These are phyloP conservation scores for Talaromyces borbonicus DNA, from an alignment of 495 filamentous ascomycete species.

Conservation along the genomic window DNA sequence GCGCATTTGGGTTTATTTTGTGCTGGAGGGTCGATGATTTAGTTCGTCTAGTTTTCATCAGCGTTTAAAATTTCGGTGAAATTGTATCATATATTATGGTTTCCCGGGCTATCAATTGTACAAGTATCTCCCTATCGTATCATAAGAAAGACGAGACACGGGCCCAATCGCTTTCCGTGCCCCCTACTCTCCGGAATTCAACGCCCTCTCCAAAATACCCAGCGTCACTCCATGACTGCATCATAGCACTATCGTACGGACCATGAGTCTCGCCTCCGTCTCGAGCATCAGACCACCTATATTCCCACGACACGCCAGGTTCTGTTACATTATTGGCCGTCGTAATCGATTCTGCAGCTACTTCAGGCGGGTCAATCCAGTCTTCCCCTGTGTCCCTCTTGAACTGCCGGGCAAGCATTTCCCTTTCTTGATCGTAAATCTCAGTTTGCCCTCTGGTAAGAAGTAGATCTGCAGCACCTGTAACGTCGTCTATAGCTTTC, in stretches of 20 bases:
- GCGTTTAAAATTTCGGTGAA: slow-evolving; percentile 27
- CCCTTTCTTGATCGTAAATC: slow-evolving; percentile 84
- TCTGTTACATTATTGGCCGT: slow-evolving; percentile 1
- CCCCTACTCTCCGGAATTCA: slow-evolving; percentile 64
- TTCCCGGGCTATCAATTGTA: not conserved
- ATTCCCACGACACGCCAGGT: slow-evolving; percentile 66
- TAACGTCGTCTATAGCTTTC: slow-evolving; percentile 69
- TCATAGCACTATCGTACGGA: slow-evolving; percentile 72
- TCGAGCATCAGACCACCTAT: slow-evolving; percentile 79
- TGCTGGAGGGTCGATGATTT: too few species aligned
- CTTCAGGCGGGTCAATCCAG: slow-evolving; percentile 60
- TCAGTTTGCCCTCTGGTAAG: slow-evolving; percentile 72
- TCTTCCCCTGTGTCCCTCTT: slow-evolving; percentile 78
- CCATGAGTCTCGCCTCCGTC: slow-evolving; percentile 74
- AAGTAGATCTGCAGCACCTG: slow-evolving; percentile 78
- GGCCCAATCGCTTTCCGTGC: slow-evolving; percentile 48
- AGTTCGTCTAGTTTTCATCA: too few species aligned
- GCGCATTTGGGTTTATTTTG: not conserved
- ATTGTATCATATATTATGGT: slow-evolving; percentile 34
- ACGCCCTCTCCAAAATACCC: slow-evolving; percentile 94
- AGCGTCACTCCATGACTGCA: slow-evolving; percentile 79
- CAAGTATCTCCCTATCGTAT: not conserved
- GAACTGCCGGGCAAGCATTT: slow-evolving; percentile 73
- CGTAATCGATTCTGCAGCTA: slow-evolving; percentile 11
- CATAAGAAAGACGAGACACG: slow-evolving; percentile 12